Base-by-base conservation (phyloP, 306 rosid species). In the Pueraria montana region DNA sequence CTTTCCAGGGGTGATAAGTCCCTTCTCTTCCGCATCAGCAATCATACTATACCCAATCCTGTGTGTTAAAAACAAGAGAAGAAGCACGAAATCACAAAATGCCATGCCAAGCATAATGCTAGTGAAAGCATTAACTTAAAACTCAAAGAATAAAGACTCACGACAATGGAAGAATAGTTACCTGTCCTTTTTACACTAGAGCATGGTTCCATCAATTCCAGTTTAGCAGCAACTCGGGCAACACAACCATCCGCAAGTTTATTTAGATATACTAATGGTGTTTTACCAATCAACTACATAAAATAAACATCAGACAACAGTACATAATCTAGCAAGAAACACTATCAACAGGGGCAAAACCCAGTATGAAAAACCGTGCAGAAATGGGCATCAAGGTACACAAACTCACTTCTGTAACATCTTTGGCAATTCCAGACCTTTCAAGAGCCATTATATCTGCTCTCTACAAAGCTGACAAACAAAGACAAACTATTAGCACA, bases 131-230 rank as follows among this genome's bases (percentile, higher is more conserved):
- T 32, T 21, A 65, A 63, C 1, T 24, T 27, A 64, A 64, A 85
- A 26, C 67, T 27, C 52, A 20, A 61, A 30, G 16, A 76, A 14
- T 11, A 18, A 16, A 65, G 55, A 62, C 70, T 65, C 63, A 21
- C 3, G 16, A 56, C 63, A 30, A 56, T 27, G 56, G 30, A 21
- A 56, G 8, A 53, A 65, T 65, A 36, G 40, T 0, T 85, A 89
- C 92, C 93, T 91, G 89, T 89, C 91, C 83, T 91, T n/a, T 91
- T 91, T 16, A 89, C 93, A 80, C 93, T 91, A 23, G 95, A 88
- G 74, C 89, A 88, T 38, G 95, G 91, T 75, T 88, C 92, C 93
- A 89, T 89, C 83, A 78, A 83, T 80, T 91, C 92, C 20, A 91
- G 81, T 83, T 91, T 91, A n/a, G 93, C 92, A 56, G 95, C 89